A percentile compares a stretch with the other conserved stretches of the same genome.
Conservation (phyloP, 257 asterid genomes). For the Agastache rugosa region DNA sequence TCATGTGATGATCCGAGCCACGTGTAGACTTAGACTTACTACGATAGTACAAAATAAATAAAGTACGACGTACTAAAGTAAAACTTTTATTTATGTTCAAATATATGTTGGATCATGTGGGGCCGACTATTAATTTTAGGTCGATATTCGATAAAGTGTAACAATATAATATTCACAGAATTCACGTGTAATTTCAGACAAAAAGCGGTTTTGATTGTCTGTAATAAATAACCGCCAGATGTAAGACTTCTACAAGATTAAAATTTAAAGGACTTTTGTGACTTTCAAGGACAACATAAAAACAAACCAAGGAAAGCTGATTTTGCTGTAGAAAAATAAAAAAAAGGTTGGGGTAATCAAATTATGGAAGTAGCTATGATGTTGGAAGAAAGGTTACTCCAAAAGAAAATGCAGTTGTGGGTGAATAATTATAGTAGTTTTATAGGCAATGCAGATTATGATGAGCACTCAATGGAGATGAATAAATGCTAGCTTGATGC, state of each 20-base stretch:
- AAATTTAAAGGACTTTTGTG: too few species aligned
- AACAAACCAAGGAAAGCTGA: too few species aligned
- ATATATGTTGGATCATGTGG: neutral
- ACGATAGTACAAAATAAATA: too few species aligned
- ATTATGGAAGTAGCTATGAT: neutral
- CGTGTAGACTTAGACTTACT: too few species aligned
- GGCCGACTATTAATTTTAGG: neutral
- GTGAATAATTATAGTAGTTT: constrained; percentile 55
- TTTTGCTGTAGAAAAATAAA: neutral
- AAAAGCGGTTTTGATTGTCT: too few species aligned
- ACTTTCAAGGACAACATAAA: neutral
- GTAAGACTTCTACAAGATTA: too few species aligned
- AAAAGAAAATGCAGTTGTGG: constrained; percentile 37
- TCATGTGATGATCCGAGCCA: too few species aligned
- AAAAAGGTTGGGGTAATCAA: neutral
- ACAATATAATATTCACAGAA: too few species aligned
- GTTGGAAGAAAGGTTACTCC: constrained; percentile 23
- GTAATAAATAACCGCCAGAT: too few species aligned
- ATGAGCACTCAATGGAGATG: constrained; percentile 52
- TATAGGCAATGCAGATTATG: constrained; percentile 62
- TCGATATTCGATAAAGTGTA: too few species aligned
- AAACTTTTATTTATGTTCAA: too few species aligned
- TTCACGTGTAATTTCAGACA: neutral
- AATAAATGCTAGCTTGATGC: constrained; percentile 51
- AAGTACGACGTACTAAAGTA: neutral